phyloP scores from a whole-genome alignment of 2,329 filamentous ascomycete genomes.

The Akanthomyces uredinophilus region DNA sequence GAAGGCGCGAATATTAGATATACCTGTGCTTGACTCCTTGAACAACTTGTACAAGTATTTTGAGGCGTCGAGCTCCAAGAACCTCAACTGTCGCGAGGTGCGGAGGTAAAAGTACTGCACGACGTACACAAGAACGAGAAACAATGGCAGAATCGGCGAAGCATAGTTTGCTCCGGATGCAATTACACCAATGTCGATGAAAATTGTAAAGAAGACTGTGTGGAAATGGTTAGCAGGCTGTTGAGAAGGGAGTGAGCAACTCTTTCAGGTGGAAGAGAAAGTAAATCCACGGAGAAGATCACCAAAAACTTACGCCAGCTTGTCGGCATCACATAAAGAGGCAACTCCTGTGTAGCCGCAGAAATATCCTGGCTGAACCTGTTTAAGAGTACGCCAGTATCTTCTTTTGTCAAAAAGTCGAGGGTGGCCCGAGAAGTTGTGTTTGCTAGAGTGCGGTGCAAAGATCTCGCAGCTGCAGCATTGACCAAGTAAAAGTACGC shows the following conservation, averaged over 20 bases:
- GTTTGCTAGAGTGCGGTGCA: background rate
- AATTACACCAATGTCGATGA: slow-evolving; percentile 25
- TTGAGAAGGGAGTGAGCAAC: too few species aligned
- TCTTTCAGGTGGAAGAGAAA: too few species aligned
- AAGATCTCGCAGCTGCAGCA: background rate
- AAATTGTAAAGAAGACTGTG: background rate
- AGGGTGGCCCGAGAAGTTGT: slow-evolving; percentile 31
- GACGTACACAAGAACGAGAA: slow-evolving; percentile 12
- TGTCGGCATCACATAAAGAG: slow-evolving; percentile 27
- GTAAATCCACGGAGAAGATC: too few species aligned
- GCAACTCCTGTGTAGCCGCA: slow-evolving; percentile 20
- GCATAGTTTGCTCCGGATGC: slow-evolving; percentile 36
- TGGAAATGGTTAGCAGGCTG: too few species aligned
- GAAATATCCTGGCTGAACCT: slow-evolving; percentile 35
- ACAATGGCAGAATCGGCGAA: slow-evolving; percentile 37
- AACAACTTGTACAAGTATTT: slow-evolving; percentile 38
- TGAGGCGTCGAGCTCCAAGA: slow-evolving; percentile 48
- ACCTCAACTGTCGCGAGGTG: slow-evolving; percentile 49
- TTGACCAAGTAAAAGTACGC: slow-evolving; percentile 1
- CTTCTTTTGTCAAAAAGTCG: slow-evolving; percentile 35
- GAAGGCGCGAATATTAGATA: slow-evolving; percentile 22
- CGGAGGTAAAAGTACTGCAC: slow-evolving; percentile 31
- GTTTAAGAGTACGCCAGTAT: slow-evolving; percentile 37
- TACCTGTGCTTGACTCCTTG: slow-evolving; percentile 29
- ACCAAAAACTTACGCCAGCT: background rate